Conservation (phyloP, 768 basidiomycete genomes). For the Pleurotus tuber-regium region DNA sequence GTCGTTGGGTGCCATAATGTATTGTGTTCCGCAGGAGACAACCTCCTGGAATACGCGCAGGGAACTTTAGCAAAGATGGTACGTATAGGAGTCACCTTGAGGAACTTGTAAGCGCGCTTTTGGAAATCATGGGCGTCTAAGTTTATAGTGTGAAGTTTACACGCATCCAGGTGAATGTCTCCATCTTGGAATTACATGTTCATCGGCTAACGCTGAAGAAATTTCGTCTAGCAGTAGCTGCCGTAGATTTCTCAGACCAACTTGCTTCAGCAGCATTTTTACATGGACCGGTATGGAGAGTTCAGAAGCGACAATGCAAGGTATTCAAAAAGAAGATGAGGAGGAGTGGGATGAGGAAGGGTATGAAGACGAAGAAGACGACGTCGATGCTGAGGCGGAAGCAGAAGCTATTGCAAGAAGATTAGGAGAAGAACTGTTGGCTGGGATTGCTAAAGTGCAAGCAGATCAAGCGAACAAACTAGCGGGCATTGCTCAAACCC, state of each 20-base stretch:
- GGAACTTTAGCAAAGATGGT: no score
- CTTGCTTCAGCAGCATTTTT: background rate
- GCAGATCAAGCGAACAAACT: conserved; percentile 32
- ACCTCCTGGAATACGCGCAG: no score
- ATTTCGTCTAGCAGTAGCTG: no score
- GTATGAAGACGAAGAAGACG: conserved; percentile 48
- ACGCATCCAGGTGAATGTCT: no score
- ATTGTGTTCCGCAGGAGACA: conserved; percentile 3
- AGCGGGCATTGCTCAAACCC: conserved; percentile 1
- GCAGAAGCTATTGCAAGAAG: conserved; percentile 73
- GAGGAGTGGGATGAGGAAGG: conserved; percentile 37
- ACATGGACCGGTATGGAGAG: background rate
- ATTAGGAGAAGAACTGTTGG: conserved; percentile 76
- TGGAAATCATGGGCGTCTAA: background rate
- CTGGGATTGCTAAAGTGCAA: conserved; percentile 67
- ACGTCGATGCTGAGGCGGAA: conserved; percentile 63
- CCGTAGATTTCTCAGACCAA: background rate
- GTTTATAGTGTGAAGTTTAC: no score
- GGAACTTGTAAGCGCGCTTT: no score
- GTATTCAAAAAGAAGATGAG: conserved; percentile 34
- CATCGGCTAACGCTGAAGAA: no score
- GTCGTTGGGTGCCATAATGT: conserved; percentile 23
- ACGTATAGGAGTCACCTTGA: background rate
- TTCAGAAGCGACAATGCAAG: conserved; percentile 7
- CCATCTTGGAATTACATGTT: no score